A percentile compares a stretch with the other conserved stretches of the same genome.
Evolutionary conservation across 1,284 basidiomycete genomes (phyloP).

Genomic region (Apiotrichum brassicae): DNA sequence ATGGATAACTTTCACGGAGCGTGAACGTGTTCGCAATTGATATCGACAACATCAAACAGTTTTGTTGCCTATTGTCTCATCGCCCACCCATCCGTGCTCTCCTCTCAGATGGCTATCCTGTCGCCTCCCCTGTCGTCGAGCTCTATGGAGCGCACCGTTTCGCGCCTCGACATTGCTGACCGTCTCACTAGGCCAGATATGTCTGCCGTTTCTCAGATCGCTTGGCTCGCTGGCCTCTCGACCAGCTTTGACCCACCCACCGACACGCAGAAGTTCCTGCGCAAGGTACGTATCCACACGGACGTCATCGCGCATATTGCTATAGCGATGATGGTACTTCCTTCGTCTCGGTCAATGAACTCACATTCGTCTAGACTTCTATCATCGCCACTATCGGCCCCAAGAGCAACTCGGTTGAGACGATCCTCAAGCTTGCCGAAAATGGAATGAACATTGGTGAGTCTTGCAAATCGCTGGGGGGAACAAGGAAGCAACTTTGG

Average conservation of each 20-base stretch:
- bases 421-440: slow-evolving; percentile 68
- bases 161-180: slow-evolving; percentile 12
- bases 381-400: slow-evolving; percentile 98
- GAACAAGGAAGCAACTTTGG: too few relatives aligned
- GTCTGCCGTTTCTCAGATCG: slow-evolving; percentile 55
- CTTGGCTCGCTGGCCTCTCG: slow-evolving; percentile 80
- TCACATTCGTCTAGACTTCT: slow-evolving; percentile 62
- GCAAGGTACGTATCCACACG: slow-evolving; percentile 62
- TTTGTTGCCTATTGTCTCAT: not conserved
- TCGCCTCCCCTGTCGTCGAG: too few relatives aligned
- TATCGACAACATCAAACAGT: too few relatives aligned
- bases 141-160: slow-evolving; percentile 7
- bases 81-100: not conserved
- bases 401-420: slow-evolving; percentile 84
- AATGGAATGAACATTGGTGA: slow-evolving; percentile 93
- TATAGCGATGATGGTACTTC: too few relatives aligned
- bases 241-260: slow-evolving; percentile 60
- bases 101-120: not conserved
- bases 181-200: not conserved
- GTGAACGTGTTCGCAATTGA: too few relatives aligned
- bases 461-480: slow-evolving; percentile 34
- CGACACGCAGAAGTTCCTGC: slow-evolving; percentile 71
- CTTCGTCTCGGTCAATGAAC: not conserved
- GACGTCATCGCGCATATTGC: not conserved
- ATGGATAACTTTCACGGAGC: too few relatives aligned